Evolutionary conservation across 2,329 filamentous ascomycete genomes (phyloP).

Genomic region (Teratosphaeria epicoccoides): DNA sequence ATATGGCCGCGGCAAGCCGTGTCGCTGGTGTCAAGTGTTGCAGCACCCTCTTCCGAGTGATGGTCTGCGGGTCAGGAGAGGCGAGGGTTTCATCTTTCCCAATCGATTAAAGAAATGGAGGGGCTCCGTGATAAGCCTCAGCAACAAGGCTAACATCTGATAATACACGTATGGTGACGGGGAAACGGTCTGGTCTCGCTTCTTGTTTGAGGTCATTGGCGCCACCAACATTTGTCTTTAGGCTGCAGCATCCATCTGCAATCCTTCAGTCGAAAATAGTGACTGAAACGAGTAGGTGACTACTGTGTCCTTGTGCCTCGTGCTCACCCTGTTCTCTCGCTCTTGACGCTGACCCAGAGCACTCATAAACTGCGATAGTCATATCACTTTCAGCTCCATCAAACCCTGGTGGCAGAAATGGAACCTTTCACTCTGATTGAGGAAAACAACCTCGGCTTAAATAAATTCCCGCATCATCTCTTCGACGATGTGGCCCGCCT

Average conservation of each 20-base stretch:
- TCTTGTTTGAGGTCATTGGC: neutral
- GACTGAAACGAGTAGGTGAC: neutral
- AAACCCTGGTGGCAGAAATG: slow-evolving; percentile 1
- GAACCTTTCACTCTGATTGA: slow-evolving; percentile 28
- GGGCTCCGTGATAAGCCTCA: no score
- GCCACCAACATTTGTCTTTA: neutral
- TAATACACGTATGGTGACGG: neutral
- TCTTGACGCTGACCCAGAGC: neutral
- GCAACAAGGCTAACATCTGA: neutral
- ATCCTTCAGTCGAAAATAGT: neutral
- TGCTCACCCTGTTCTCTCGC: no score
- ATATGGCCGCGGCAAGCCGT: no score
- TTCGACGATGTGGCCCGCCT: slow-evolving; percentile 27
- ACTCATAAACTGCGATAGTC: neutral
- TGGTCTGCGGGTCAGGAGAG: no score
- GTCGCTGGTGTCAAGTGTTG: no score
- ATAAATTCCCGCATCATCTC: slow-evolving; percentile 17
- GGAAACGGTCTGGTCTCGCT: neutral
- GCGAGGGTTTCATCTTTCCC: no score
- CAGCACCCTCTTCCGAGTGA: no score
- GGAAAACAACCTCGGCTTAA: slow-evolving; percentile 4
- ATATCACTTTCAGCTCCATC: neutral
- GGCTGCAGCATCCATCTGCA: neutral
- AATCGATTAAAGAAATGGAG: no score
- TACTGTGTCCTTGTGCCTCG: neutral